A percentile compares a stretch with the other conserved stretches of the same genome.
Conservation (phyloP, 768 basidiomycete species). For the Boletus insuetus region DNA sequence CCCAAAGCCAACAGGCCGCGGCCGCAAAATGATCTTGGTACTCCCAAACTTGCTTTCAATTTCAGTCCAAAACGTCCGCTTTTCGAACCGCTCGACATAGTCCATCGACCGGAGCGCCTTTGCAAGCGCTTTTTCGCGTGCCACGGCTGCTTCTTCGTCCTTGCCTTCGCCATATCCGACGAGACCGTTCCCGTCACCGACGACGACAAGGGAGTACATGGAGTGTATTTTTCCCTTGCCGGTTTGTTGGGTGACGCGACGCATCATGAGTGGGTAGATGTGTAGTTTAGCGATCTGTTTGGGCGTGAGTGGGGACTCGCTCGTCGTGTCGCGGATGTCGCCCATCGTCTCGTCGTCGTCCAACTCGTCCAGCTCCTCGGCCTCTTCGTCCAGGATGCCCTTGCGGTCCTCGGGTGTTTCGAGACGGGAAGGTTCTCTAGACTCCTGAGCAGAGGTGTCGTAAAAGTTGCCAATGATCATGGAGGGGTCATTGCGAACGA, state of each 20-base stretch:
- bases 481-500: slow-evolving; percentile 69
- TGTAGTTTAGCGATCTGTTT: slow-evolving; percentile 35
- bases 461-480: slow-evolving; percentile 47
- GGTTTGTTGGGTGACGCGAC: slow-evolving; percentile 83
- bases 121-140: slow-evolving; percentile 54
- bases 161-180: slow-evolving; percentile 85
- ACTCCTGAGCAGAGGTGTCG: slow-evolving; percentile 11
- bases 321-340: slow-evolving; percentile 14
- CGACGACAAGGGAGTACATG: slow-evolving; percentile 60
- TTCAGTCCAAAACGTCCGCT: slow-evolving; percentile 93
- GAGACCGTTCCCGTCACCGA: slow-evolving; percentile 81
- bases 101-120: slow-evolving; percentile 88
- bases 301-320: slow-evolving; percentile 16
- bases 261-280: slow-evolving; percentile 40
- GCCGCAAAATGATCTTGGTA: slow-evolving; percentile 76
- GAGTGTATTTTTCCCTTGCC: slow-evolving; percentile 87
- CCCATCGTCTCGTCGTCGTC: slow-evolving; percentile 21
- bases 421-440: slow-evolving; percentile 1
- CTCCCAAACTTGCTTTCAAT: slow-evolving; percentile 82
- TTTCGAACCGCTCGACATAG: slow-evolving; percentile 90
- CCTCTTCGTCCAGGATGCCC: slow-evolving; percentile 6
- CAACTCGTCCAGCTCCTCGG: slow-evolving; percentile 15
- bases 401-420: slow-evolving; percentile 8
- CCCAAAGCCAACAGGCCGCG: slow-evolving; percentile 87
- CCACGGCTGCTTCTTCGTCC: slow-evolving; percentile 52